Evolutionary conservation across 176 grass and related monocot species (phyloP).

Genomic region (sorghum (Sorghum bicolor)): Sorghum_bicolor_NCBIv3 NC_012872.2:72359501-72360000

Average conservation of each 20-base stretch:
- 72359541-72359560: neutral
- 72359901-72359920: constrained; percentile 7
- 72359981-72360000: neutral
- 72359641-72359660: neutral
- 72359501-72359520: neutral
- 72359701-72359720: neutral
- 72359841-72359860: neutral
- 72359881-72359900: neutral
- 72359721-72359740: neutral
- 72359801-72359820: neutral
- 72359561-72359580: neutral
- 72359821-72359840: neutral
- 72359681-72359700: neutral
- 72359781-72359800: neutral
- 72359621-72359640: neutral
- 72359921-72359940: neutral
- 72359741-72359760: neutral
- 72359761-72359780: neutral
- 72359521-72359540: neutral
- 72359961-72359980: neutral
- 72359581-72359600: neutral
- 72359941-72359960: neutral
- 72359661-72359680: neutral
- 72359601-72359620: neutral
- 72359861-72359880: neutral